Evolutionary conservation across 2,329 filamentous ascomycete genomes (phyloP), one percentile per base, ranked within the genome.

Genomic region (Penicillium sp.): DNA sequence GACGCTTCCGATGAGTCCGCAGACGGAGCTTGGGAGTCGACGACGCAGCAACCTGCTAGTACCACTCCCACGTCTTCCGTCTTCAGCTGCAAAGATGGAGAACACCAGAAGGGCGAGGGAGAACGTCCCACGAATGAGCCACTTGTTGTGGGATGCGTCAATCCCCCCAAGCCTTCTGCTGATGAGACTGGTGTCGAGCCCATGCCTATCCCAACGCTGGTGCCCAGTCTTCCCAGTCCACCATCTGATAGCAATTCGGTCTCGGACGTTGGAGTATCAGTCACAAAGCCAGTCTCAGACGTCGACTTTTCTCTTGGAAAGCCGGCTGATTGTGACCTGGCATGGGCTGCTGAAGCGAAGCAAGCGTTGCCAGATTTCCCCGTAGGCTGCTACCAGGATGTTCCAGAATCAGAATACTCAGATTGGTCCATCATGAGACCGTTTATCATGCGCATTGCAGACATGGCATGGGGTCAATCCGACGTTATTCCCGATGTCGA

Each of bases 391-490:
- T 50, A 50, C 19, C 38, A 50, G n/a, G 28, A 28, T 30, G 19
- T 52, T 13, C 44, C 29, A 6, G 49, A 52, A 7, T 3, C 6
- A 0, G 3, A 22, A 3, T 52, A 35, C 34, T 34, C 35, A 25
- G 19, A 49, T 25, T 52, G 49, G 49, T 35, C 34, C 6, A 49
- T 50, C 10, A 46, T 50, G 43, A 41, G 34, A 22, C 48, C 48
- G 1, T 33, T 41, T 25, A 41, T 50, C 28, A 50, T 50, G 48
- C 48, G 48, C 7, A 12, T 47, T 14, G 48, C 48, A 16, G 48
- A 50, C 16, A 50, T 50, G 42, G 37, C 42, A 19, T 50, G 48
- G 48, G 48, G 48, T 16, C 37, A 47, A 47, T 50, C 42, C n/a
- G 41, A 52, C 16, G 29, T 18, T 2, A 43, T 52, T 8, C 39